phyloP scores from a whole-genome alignment of 164 flowering plant genomes.

The Aristolochia fimbriata region DNA sequence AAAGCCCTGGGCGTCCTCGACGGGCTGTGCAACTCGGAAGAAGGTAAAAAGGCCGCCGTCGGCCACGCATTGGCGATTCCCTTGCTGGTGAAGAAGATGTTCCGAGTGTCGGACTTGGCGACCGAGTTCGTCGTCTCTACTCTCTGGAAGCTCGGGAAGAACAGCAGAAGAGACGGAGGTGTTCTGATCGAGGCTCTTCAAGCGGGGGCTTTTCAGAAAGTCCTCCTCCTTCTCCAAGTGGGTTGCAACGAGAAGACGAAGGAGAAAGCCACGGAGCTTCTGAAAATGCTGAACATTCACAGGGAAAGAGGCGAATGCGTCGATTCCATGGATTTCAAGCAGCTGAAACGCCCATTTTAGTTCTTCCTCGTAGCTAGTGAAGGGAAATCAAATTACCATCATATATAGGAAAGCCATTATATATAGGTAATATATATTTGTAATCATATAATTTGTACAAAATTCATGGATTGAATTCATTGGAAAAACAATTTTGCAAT shows the following conservation, averaged over 20 bases:
- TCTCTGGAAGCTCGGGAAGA: constrained; percentile 59
- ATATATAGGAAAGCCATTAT: too few relatives aligned
- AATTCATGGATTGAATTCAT: too few relatives aligned
- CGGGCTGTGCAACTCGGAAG: constrained; percentile 19
- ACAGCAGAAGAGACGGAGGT: constrained; percentile 20
- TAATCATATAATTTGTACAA: too few relatives aligned
- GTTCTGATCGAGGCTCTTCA: constrained; percentile 46
- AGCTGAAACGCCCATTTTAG: constrained; percentile 48
- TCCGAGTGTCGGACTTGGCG: constrained; percentile 54
- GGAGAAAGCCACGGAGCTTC: constrained; percentile 57
- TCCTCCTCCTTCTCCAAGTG: constrained; percentile 64
- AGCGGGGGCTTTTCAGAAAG: constrained; percentile 75
- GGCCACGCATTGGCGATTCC: constrained; percentile 47
- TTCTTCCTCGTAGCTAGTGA: too few relatives aligned
- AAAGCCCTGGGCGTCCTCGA: constrained; percentile 55
- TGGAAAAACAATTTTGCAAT: too few relatives aligned
- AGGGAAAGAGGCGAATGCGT: constrained; percentile 46
- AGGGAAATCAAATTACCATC: too few relatives aligned
- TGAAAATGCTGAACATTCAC: constrained; percentile 60
- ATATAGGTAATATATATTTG: too few relatives aligned
- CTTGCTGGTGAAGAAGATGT: constrained; percentile 64
- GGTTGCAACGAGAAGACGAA: constrained; percentile 62
- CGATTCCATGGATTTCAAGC: constrained; percentile 63
- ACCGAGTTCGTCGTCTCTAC: constrained; percentile 56
- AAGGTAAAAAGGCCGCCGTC: constrained; percentile 31